Evolutionary conservation across 2,329 filamentous ascomycete species (phyloP), one percentile per base, ranked within the genome.

Genomic region (Penicillium italicum): DNA sequence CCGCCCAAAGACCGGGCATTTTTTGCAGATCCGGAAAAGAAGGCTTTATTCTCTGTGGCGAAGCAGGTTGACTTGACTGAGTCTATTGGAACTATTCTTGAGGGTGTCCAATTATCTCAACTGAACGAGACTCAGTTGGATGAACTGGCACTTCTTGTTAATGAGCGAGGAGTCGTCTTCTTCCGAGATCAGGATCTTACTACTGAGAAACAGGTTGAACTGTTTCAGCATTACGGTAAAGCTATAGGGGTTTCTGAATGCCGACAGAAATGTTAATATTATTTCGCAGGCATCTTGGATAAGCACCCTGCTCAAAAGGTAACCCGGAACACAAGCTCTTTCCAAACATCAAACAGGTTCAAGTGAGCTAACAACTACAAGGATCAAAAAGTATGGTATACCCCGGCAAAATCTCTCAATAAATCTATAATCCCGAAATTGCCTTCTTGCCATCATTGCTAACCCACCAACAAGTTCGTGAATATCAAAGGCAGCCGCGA

Each of bases 141-240:
- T 59, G 80, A 82, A 53, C 71, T 82, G 4, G 80, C 80, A 0
- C 66, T 79, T 0, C 68, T 81, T 3, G 76, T 79, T 3, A 72
- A 71, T 12, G 76, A 80, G 58, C 72, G 79, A 1, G 78, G 78
- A 0, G 78, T 79, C 0, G 76, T 79, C 22, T 80, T 80, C 61
- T 79, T 66, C 24, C 49, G 59, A 10, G 69, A 74, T 50, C 79
- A 81, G 57, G 76, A 80, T 62, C 69, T 80, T 22, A 58, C 56
- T n/a, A 60, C 59, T 8, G 56, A 62, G 5, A 42, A 60, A 38
- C 62, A 66, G 42, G 75, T 77, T 11, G 65, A 70, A 31, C 63
- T 81, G 1, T 80, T 80, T 49, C 74, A 77, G 57, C 75, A 81
- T 65, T 81, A 77, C 59, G 79, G 78, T 63, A 31, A 14, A 53